Evolutionary conservation across 345 rosid genomes (phyloP), one percentile per base, ranked within the genome.

Genomic region (Dipteronia dyeriana): DNA sequence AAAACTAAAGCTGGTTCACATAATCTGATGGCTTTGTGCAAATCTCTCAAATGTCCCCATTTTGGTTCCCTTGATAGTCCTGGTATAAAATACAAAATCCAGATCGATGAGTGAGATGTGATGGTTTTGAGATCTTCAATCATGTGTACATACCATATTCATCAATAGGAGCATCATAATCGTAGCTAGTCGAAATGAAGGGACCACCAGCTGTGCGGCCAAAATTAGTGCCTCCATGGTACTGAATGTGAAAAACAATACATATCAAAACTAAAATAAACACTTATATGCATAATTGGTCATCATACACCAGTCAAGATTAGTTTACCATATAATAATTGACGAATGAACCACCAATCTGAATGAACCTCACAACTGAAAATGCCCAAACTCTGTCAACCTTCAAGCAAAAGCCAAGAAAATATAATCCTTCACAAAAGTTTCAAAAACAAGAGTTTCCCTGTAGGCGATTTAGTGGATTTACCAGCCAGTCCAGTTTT

Each of bases 401-500:
- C 97, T 92, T 74, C 3, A 49, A 63, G 56, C 4, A 68, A 75
- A 19, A 16, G 38, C 38, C 38, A 34, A 34, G 6, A 43, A 7
- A 12, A 69, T 23, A 14, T 51, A 31, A 54, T n/a, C 9, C 22
- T 47, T 51, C 49, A 74, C 34, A 39, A 20, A 57, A 56, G 23
- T 57, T 20, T 11, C 0, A 57, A 51, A 31, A 34, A n/a, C 31
- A 56, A 70, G 67, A 38, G n/a, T 20, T 20, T 22, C 45, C 14
- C 7, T 13, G 25, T 8, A 59, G 9, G 77, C 8, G 5, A 16
- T 62, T 70, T 54, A 7, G 45, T 65, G 76, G 64, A 78, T 84
- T 84, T 88, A 94, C 98, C 98, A 95, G 76, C 95, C 97, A 51
- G 95, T 91, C 98, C 98, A 95, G 68, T 86, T 86, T 83, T 95